Base-by-base conservation (phyloP, 306 rosid species). In the Heteromeles arbutifolia region DNA sequence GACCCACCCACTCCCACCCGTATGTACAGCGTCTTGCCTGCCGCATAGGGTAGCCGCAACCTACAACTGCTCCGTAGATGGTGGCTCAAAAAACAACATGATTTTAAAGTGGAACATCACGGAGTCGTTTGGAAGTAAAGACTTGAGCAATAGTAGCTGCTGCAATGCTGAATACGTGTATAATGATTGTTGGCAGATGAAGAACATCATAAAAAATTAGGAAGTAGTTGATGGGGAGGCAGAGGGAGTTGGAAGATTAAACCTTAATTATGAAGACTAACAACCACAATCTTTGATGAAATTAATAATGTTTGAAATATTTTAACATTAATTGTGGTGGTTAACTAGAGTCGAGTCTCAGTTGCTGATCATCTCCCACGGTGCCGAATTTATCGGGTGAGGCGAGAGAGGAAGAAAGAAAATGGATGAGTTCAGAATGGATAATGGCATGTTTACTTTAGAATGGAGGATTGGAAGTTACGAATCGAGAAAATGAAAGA, bases 121-220 rank as follows among this genome's bases (percentile, higher is more conserved):
- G 31, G 61, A 67, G 58, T 70, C 11, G 86, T 83, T 86, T 77
- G 79, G 75, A 77, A 56, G 76, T 77, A 70, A 73, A 48, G 84
- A 81, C 73, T 69, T 72, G 78, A 24, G 59, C 45, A 45, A 14
- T 4, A 58, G 34, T 44, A 25, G 26, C 39, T 45, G 53, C 53
- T 45, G 54, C 21, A 17, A 58, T 64, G 75, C 67, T 63, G 71
- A 61, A 54, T 77, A 72, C 72, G 64, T 28, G 58, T 21, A 65
- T 25, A 32, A 48, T 58, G 24, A 44, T 10, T 67, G 90, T 90
- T 80, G 75, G 85, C 81, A 83, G 74, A 57, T 67, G 45, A 63
- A 26, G 45, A 29, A 29, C 77, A 79, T 64, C 2, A 57, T 10
- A 72, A 72, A 65, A 74, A 80, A 82, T 68, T 82, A 65, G 77